Percentiles rank a stretch among this genome's conserved stretches.
Conservation (phyloP, 192 early-diverging fungal genomes). For the Backusella psychrophila region DNA sequence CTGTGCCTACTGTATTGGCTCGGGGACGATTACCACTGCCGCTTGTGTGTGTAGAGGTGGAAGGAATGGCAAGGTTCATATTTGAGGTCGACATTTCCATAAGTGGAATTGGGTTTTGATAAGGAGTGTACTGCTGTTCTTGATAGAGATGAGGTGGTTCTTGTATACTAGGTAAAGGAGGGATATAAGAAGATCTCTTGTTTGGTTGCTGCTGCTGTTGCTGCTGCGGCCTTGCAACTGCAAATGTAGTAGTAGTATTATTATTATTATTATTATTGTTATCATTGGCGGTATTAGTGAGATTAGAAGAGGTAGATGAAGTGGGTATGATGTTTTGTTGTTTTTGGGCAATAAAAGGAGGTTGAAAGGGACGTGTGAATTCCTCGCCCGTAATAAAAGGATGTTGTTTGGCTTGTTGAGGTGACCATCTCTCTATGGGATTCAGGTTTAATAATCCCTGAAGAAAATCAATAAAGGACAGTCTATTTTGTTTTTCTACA, state of each 20-base stretch:
- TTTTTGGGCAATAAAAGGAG: constrained; percentile 24
- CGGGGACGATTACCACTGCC: constrained; percentile 26
- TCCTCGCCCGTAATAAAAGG: constrained; percentile 92
- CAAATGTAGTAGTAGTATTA: background rate
- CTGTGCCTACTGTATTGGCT: constrained; percentile 40
- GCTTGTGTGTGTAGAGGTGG: background rate
- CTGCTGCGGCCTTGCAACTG: background rate
- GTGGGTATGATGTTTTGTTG: constrained; percentile 1
- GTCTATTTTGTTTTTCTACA: constrained; percentile 66
- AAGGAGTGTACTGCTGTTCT: background rate
- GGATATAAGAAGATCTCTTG: constrained; percentile 4
- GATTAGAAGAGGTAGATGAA: background rate
- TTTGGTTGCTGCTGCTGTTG: background rate
- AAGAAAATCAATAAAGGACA: constrained; percentile 90
- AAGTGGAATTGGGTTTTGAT: background rate
- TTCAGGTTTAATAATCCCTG: constrained; percentile 88
- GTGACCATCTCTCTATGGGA: constrained; percentile 90
- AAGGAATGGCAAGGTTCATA: background rate
- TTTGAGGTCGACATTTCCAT: background rate
- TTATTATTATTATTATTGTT: background rate
- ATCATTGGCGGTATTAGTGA: background rate
- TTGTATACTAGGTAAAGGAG: constrained; percentile 11
- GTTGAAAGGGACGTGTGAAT: constrained; percentile 67
- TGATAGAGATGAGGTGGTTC: constrained; percentile 10
- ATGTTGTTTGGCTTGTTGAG: constrained; percentile 89